Conservation (phyloP, 352 stramenopile species). For the Phytophthora agathidicida region DNA sequence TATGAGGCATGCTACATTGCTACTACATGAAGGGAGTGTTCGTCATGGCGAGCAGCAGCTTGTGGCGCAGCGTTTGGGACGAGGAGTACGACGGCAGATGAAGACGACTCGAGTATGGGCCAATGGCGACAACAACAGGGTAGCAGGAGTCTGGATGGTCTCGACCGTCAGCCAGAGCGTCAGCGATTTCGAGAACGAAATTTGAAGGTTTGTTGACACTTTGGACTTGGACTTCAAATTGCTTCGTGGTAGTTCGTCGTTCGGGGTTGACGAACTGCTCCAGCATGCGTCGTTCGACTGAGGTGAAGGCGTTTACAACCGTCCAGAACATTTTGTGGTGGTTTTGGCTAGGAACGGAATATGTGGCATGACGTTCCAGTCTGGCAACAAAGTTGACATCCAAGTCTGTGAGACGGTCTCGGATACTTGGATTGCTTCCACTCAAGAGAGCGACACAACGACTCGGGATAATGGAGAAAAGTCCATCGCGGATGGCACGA, state of each 20-base stretch:
- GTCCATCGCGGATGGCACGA: slow-evolving; percentile 53
- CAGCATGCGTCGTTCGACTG: slow-evolving; percentile 47
- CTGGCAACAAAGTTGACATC: slow-evolving; percentile 30
- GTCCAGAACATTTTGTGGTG: slow-evolving; percentile 61
- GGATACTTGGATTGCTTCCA: slow-evolving; percentile 36
- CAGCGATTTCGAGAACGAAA: slow-evolving; percentile 56
- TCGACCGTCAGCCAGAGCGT: slow-evolving; percentile 44
- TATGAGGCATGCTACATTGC: slow-evolving; percentile 23
- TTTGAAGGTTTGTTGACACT: neutral
- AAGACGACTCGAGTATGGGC: slow-evolving; percentile 37
- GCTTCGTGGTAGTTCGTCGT: slow-evolving; percentile 7
- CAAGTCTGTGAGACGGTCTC: slow-evolving; percentile 37
- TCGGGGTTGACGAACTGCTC: slow-evolving; percentile 54
- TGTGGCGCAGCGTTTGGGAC: slow-evolving; percentile 48
- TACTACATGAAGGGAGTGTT: slow-evolving; percentile 35
- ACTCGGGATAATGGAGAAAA: slow-evolving; percentile 58
- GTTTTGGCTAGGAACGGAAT: slow-evolving; percentile 20
- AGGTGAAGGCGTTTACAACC: slow-evolving; percentile 45
- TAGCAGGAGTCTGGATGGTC: slow-evolving; percentile 65
- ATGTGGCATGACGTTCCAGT: slow-evolving; percentile 42
- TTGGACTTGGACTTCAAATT: neutral
- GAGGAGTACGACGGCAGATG: slow-evolving; percentile 73
- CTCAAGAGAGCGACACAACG: slow-evolving; percentile 52
- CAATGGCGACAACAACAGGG: slow-evolving; percentile 50
- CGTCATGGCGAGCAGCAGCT: slow-evolving; percentile 67